Percentiles rank a stretch among this genome's conserved stretches.
Conservation (phyloP, 495 filamentous ascomycete genomes). For the Neurospora sp. region DNA sequence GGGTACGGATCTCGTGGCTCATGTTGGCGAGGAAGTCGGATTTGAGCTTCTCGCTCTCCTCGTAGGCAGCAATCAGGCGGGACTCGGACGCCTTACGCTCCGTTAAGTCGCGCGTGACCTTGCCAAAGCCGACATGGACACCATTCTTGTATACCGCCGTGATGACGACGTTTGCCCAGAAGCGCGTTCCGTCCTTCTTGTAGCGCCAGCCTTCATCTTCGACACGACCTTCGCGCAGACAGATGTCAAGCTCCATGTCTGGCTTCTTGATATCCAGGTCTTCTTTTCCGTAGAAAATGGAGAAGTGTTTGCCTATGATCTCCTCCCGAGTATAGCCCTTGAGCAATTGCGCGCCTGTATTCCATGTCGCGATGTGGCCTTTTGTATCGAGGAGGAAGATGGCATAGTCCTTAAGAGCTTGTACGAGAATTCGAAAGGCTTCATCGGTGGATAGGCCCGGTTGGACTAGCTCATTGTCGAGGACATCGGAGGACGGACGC, state of each 20-base stretch:
- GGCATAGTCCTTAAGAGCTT: constrained; percentile 56
- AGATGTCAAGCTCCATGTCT: constrained; percentile 43
- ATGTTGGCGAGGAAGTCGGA: constrained; percentile 58
- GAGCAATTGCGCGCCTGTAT: constrained; percentile 46
- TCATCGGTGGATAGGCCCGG: constrained; percentile 36
- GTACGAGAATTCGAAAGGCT: constrained; percentile 51
- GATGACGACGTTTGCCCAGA: constrained; percentile 61
- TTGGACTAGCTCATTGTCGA: constrained; percentile 31
- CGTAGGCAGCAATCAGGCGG: constrained; percentile 49
- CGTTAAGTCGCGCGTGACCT: constrained; percentile 55
- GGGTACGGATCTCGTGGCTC: constrained; percentile 43
- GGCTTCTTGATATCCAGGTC: constrained; percentile 46
- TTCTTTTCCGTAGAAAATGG: constrained; percentile 48
- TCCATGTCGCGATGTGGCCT: constrained; percentile 53
- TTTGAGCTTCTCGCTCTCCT: constrained; percentile 55
- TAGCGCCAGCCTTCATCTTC: constrained; percentile 62
- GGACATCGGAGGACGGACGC: constrained; percentile 14
- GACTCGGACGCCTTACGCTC: constrained; percentile 50
- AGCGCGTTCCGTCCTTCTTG: constrained; percentile 48
- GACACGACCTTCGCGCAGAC: constrained; percentile 48
- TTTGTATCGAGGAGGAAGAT: constrained; percentile 56
- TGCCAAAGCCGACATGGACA: constrained; percentile 52
- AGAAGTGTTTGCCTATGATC: constrained; percentile 55
- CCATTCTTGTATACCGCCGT: constrained; percentile 48
- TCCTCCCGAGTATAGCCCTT: constrained; percentile 49